Evolutionary conservation across 345 rosid genomes (phyloP).

Genomic region (Triadica sebifera): DNA sequence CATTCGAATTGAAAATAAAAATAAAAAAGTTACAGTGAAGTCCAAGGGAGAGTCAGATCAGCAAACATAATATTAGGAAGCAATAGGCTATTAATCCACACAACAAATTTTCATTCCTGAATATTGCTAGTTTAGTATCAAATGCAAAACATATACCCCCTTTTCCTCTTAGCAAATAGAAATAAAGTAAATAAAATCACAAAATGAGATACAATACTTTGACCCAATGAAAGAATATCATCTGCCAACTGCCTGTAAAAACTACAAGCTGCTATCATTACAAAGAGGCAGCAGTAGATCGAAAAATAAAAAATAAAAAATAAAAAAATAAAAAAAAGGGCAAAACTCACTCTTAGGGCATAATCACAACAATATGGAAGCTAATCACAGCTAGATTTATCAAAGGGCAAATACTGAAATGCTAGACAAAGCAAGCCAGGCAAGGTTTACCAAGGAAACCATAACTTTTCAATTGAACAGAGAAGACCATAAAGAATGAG

Average conservation of each 20-base stretch:
- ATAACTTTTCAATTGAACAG: slow-evolving; percentile 8
- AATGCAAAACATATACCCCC: slow-evolving; percentile 33
- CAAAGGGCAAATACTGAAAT: slow-evolving; percentile 14
- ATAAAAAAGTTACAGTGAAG: no score
- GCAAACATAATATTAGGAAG: neutral
- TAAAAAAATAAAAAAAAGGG: slow-evolving; percentile 11
- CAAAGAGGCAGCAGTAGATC: slow-evolving; percentile 22
- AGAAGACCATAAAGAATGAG: slow-evolving; percentile 15
- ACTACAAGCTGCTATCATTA: slow-evolving; percentile 35
- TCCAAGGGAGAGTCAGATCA: no score
- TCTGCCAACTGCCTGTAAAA: slow-evolving; percentile 27
- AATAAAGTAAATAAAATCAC: slow-evolving; percentile 21
- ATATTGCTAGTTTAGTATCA: slow-evolving; percentile 9
- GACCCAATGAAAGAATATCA: slow-evolving; percentile 35
- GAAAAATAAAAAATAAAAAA: neutral
- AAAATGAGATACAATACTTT: slow-evolving; percentile 28
- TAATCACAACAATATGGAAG: slow-evolving; percentile 29
- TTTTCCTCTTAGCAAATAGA: slow-evolving; percentile 18
- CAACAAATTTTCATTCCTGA: slow-evolving; percentile 22
- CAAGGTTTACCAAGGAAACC: slow-evolving; percentile 15
- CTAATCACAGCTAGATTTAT: slow-evolving; percentile 25
- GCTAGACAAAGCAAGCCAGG: slow-evolving; percentile 29
- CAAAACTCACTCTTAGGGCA: slow-evolving; percentile 39
- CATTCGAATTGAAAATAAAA: no score
- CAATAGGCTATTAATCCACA: slow-evolving; percentile 1